These are phyloP conservation scores for Malus hybrid DNA, from an alignment of 331 rosid genomes.

Conservation along the genomic window DNA sequence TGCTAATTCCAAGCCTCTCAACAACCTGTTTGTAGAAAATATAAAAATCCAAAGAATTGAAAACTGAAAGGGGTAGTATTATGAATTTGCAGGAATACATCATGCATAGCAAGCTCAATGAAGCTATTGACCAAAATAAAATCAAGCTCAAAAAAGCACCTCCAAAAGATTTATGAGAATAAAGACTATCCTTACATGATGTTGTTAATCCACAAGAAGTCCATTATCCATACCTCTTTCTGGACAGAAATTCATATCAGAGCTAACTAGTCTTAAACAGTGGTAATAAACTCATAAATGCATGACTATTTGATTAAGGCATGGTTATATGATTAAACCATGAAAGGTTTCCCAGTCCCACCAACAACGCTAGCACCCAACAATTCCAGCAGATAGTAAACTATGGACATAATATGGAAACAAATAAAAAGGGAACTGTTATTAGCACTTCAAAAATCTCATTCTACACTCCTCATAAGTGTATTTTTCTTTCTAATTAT, in stretches of 20 bases:
- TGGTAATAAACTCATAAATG: neutral
- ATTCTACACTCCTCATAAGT: too few relatives aligned
- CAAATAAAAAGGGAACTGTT: neutral
- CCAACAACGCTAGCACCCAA: neutral
- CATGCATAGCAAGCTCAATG: conserved; percentile 1
- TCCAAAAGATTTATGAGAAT: neutral
- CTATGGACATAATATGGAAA: neutral
- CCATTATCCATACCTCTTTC: neutral
- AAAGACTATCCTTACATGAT: neutral
- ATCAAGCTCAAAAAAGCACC: neutral
- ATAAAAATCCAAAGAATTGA: conserved; percentile 14
- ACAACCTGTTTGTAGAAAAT: conserved; percentile 44
- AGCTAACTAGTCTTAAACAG: neutral
- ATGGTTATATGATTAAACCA: neutral
- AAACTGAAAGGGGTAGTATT: conserved; percentile 14
- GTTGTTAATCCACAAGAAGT: neutral
- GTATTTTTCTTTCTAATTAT: too few relatives aligned
- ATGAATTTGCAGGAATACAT: conserved; percentile 2
- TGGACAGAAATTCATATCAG: neutral
- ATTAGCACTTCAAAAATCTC: too few relatives aligned
- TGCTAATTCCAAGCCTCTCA: conserved; percentile 72
- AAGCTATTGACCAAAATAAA: neutral
- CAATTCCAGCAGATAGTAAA: neutral
- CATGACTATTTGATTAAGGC: neutral
- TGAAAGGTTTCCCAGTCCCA: neutral